These are phyloP conservation scores for Fusarium anthophilum DNA, from an alignment of 2,329 filamentous ascomycete species.

Conservation along the genomic window DNA sequence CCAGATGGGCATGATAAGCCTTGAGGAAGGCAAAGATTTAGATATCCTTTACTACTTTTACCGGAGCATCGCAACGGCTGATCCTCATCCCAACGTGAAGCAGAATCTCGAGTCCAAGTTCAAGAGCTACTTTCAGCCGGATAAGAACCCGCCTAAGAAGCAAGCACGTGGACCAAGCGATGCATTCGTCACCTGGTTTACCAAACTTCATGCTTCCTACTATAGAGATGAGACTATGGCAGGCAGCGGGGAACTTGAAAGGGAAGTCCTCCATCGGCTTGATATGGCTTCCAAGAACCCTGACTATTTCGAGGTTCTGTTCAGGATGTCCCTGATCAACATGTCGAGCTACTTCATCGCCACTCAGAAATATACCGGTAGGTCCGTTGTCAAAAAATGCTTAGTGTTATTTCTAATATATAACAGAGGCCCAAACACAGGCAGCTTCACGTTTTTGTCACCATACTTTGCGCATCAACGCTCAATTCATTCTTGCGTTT, in stretches of 20 bases:
- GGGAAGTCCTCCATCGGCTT: slow-evolving; percentile 83
- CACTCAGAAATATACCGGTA: slow-evolving; percentile 46
- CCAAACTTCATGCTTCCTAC: slow-evolving; percentile 85
- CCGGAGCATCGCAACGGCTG: slow-evolving; percentile 77
- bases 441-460: slow-evolving; percentile 60
- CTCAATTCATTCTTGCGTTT: slow-evolving; percentile 78
- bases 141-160: slow-evolving; percentile 45
- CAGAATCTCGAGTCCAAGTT: slow-evolving; percentile 85
- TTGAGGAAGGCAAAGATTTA: slow-evolving; percentile 81
- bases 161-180: slow-evolving; percentile 56
- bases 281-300: slow-evolving; percentile 76
- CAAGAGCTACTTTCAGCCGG: slow-evolving; percentile 58
- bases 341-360: slow-evolving; percentile 84
- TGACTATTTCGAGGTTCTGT: slow-evolving; percentile 70
- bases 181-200: slow-evolving; percentile 81
- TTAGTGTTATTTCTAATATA: slow-evolving; percentile 9
- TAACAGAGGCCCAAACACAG: slow-evolving; percentile 58
- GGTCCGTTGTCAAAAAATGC: slow-evolving; percentile 31
- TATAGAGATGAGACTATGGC: slow-evolving; percentile 80
- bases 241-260: slow-evolving; percentile 82
- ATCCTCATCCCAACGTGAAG: slow-evolving; percentile 78
- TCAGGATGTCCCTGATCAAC: slow-evolving; percentile 86
- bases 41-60: slow-evolving; percentile 91
- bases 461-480: slow-evolving; percentile 80
- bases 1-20: slow-evolving; percentile 87